Conservation (phyloP, 352 stramenopile species). For the Pythium scleroteichum region DNA sequence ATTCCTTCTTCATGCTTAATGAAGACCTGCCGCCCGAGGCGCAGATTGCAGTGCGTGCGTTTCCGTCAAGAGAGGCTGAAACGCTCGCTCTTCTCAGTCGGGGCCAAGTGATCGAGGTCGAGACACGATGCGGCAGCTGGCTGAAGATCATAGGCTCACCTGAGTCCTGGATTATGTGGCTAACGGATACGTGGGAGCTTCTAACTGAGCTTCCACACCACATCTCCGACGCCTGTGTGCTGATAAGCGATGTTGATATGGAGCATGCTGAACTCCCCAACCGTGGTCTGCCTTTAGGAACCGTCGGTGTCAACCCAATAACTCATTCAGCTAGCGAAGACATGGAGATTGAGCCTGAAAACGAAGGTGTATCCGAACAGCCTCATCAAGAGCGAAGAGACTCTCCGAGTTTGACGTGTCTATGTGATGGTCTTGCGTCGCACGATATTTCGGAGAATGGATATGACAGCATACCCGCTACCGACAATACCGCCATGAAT, state of each 20-base stretch:
- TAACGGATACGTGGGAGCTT: slow-evolving; percentile 45
- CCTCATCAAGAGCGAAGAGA: not conserved
- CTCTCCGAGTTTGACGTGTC: slow-evolving; percentile 8
- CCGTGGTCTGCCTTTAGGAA: not conserved
- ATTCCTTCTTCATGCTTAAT: slow-evolving; percentile 65
- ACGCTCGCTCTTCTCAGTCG: slow-evolving; percentile 52
- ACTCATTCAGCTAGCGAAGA: not conserved
- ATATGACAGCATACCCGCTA: too few relatives aligned
- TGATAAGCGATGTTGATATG: slow-evolving; percentile 12
- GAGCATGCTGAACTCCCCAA: not conserved
- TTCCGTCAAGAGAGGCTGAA: slow-evolving; percentile 63
- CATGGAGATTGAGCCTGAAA: not conserved
- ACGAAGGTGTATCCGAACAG: not conserved
- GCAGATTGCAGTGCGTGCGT: slow-evolving; percentile 64
- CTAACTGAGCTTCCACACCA: slow-evolving; percentile 44
- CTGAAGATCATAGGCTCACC: slow-evolving; percentile 36
- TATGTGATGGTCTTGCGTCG: slow-evolving; percentile 18
- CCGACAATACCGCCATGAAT: too few relatives aligned
- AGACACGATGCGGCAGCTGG: slow-evolving; percentile 49
- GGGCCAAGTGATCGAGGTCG: slow-evolving; percentile 56
- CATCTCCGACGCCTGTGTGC: slow-evolving; percentile 14
- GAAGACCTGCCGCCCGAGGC: slow-evolving; percentile 54
- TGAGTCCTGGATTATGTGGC: slow-evolving; percentile 73
- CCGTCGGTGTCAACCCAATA: not conserved
- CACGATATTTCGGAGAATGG: slow-evolving; percentile 14